Evolutionary conservation across 441 rosid species (phyloP), one percentile per base, ranked within the genome.

Genomic region (Geranium incanum): DNA sequence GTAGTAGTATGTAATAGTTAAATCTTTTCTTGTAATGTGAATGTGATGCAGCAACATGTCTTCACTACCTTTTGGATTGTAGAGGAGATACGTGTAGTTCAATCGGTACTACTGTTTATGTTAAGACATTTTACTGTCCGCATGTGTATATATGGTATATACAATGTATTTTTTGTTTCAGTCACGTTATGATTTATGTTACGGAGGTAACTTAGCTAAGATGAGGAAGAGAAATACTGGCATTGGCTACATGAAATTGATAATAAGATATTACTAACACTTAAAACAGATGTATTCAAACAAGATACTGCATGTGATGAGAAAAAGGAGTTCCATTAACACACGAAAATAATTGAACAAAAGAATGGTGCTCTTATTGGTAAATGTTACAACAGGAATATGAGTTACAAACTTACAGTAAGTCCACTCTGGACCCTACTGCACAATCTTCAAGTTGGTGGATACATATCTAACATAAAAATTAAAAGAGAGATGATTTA

Each of bases 181-280:
- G 33, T 28, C 33, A 28, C 8, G 4, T 39, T 39, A 39, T 39
- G 43, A 39, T 39, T 39, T 43, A 43, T 6, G 7, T 43, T 43
- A 43, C 50, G 9, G 97, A 43, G 50, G 7, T 0, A 43, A 43
- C 11, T 43, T 41, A 41, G 1, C 6, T 41, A 5, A 41, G 50
- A 43, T 43, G 6, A 43, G 1, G 50, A 43, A 43, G 9, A 43
- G 50, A 39, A 39, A 28, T 28, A 28, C 33, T 28, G 33, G 33
- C 33, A 28, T 28, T 28, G 1, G 33, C 33, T 28, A 28, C 33
- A 2, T 28, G 33, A 28, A 28, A 28, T 28, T 28, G 33, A 28
- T 28, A 28, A 28, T 28, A 28, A 28, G 33, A 21, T 21, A 21
- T 21, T 21, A 21, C 21, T 21, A 21, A 21, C 21, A 21, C 21